Percentiles rank a stretch among this genome's conserved stretches.
phyloP scores from a whole-genome alignment of 2,329 filamentous ascomycete species.

The Leptographium galeiforme region DNA sequence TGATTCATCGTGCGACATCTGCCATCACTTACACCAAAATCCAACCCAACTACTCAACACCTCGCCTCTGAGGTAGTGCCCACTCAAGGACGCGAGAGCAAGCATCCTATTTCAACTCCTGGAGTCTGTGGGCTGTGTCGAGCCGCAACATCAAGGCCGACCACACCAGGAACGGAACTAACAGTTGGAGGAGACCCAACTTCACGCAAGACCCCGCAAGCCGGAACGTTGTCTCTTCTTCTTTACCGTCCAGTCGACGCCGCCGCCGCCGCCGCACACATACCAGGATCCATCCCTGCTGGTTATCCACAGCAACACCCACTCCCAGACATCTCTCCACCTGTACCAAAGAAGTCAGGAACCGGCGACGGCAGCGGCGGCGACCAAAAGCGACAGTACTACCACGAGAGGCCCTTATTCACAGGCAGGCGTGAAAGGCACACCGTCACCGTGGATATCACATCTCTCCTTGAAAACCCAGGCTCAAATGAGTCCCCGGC shows the following conservation, averaged over 20 bases:
- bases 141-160: too few relatives aligned
- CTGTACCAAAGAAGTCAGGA: neutral
- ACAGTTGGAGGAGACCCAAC: too few relatives aligned
- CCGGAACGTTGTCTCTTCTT: conserved; percentile 11
- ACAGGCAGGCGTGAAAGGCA: conserved; percentile 22
- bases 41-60: too few relatives aligned
- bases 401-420: neutral
- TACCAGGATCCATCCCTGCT: neutral
- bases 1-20: neutral
- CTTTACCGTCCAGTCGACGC: conserved; percentile 5
- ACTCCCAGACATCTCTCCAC: neutral
- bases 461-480: conserved; percentile 66
- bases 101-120: too few relatives aligned
- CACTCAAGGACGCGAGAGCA: too few relatives aligned
- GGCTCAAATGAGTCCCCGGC: conserved; percentile 58
- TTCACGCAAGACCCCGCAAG: neutral
- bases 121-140: too few relatives aligned
- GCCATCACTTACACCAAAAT: neutral
- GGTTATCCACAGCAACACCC: neutral
- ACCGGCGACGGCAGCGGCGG: neutral
- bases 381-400: neutral
- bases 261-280: conserved; percentile 5
- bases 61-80: too few relatives aligned
- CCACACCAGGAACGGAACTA: too few relatives aligned
- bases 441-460: conserved; percentile 86